Evolutionary conservation across 495 filamentous ascomycete species (phyloP), one percentile per base, ranked within the genome.

Genomic region (Rhypophila decipiens): DNA sequence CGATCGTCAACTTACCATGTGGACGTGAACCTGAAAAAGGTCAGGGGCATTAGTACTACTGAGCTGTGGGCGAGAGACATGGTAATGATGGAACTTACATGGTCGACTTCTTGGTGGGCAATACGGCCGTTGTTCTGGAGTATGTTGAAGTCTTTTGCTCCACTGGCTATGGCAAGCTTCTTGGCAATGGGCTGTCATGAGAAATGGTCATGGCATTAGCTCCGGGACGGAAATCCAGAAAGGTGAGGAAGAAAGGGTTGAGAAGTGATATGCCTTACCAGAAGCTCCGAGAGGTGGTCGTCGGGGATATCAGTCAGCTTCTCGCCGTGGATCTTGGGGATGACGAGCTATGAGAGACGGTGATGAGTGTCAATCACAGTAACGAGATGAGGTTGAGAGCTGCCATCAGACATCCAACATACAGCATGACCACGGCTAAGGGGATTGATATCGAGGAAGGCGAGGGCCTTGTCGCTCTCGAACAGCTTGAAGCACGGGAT

Each of bases 391-490:
- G 21, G 13, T 12, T 24, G 11, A 22, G n/a, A 29, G 7, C 5
- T 23, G 1, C 36, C 10, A 3, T 18, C 9, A 15, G 3, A 18
- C 1, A 17, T 13, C 2, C 2, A 31, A 36, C 46, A 36, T 67
- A 90, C 87, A 47, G 86, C 83, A 60, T 97, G 90, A 39, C 93
- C 90, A 47, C 74, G 74, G 64, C 82, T 86, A 3, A 96, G 72
- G 13, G 93, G 93, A 55, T 86, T 79, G 71, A 97, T 95, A 69
- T 99, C 93, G 55, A 99, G 85, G 73, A 99, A 99, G 4, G 93
- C 93, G 13, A 96, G 77, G 50, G 93, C 86, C 74, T 90, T 94
- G 24, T 95, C 88, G 58, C 72, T 87, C 68, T 98, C 93, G 60
- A 86, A 88, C 71, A 97, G 79, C 78, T 95, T 96, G 73, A 96